These are phyloP conservation scores for Besnoitia besnoiti DNA, from an alignment of 169 alveolate species.

Conservation along the genomic window DNA sequence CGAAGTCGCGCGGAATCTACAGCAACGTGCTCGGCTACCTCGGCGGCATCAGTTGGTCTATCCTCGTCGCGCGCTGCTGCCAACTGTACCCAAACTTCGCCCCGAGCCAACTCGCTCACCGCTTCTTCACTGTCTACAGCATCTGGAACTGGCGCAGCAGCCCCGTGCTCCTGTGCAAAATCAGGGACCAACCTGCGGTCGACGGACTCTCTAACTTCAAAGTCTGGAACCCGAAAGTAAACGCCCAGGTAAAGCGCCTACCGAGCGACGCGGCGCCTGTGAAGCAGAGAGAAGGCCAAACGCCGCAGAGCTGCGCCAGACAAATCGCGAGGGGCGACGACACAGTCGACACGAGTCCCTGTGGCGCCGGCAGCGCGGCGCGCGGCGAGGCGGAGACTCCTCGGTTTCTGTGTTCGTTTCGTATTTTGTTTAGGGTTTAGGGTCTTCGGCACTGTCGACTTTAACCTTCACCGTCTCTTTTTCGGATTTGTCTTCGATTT, in stretches of 20 bases:
- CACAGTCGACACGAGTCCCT: too few species aligned
- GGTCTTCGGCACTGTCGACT: too few species aligned
- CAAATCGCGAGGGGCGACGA: too few species aligned
- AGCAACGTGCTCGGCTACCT: conserved; percentile 96
- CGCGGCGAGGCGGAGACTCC: too few species aligned
- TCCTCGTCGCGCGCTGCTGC: conserved; percentile 96
- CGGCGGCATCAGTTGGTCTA: conserved; percentile 99
- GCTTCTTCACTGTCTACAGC: conserved; percentile 93
- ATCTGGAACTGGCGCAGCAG: conserved; percentile 86
- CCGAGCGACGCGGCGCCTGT: neutral
- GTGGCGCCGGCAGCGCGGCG: too few species aligned
- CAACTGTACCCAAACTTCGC: conserved; percentile 93
- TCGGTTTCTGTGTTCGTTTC: too few species aligned
- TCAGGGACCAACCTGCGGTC: conserved; percentile 82
- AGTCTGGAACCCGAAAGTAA: conserved; percentile 92
- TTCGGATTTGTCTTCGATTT: too few species aligned
- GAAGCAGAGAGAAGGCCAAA: neutral
- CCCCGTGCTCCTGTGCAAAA: conserved; percentile 89
- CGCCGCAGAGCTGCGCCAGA: neutral
- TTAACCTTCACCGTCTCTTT: too few species aligned
- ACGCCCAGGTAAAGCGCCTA: conserved; percentile 73
- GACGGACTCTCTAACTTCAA: conserved; percentile 90
- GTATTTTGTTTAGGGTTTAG: too few species aligned
- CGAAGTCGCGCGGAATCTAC: conserved; percentile 97
- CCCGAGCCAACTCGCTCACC: conserved; percentile 89